phyloP scores from a whole-genome alignment of 805 yeast genomes.

The Sugiyamaella valdiviana region DNA sequence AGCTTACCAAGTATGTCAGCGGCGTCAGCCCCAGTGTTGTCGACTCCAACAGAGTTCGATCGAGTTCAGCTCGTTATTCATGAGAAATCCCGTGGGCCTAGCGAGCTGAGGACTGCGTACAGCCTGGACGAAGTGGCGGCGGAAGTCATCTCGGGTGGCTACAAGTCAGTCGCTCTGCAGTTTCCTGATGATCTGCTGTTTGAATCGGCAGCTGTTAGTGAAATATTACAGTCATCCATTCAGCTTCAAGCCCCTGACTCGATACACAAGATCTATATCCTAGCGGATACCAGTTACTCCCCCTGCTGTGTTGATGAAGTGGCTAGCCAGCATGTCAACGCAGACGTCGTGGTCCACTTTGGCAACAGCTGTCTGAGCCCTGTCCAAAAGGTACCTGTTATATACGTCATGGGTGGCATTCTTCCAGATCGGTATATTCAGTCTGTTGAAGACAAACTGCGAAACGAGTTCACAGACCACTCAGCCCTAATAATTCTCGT shows the following conservation, averaged over 20 bases:
- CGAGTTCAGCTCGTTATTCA: slow-evolving; percentile 35
- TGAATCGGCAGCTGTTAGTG: slow-evolving; percentile 40
- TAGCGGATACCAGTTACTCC: slow-evolving; percentile 94
- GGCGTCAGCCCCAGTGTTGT: slow-evolving; percentile 71
- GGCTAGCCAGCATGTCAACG: slow-evolving; percentile 86
- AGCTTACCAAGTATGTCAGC: slow-evolving; percentile 20
- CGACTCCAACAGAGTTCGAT: slow-evolving; percentile 64
- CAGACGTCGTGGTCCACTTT: slow-evolving; percentile 83
- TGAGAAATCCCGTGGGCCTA: slow-evolving; percentile 21
- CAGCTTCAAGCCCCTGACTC: slow-evolving; percentile 16
- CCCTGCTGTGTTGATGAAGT: slow-evolving; percentile 96
- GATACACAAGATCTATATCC: slow-evolving; percentile 51
- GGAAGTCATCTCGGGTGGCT: slow-evolving; percentile 37
- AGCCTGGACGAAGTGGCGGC: slow-evolving; percentile 43
- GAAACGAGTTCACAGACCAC: slow-evolving; percentile 37
- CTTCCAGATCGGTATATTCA: slow-evolving; percentile 37
- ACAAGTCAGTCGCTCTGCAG: slow-evolving; percentile 65
- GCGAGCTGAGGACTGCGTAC: slow-evolving; percentile 40
- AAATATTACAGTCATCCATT: slow-evolving; percentile 28
- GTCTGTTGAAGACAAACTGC: slow-evolving; percentile 37
- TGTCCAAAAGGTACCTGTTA: slow-evolving; percentile 63
- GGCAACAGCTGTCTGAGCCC: slow-evolving; percentile 93
- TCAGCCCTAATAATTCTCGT: slow-evolving; percentile 45
- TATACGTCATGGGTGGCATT: slow-evolving; percentile 68
- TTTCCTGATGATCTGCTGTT: slow-evolving; percentile 80